Percentiles rank a stretch among this genome's conserved stretches.
Evolutionary conservation across 176 grass and related monocot genomes (phyloP).

Genomic region (Lolium multiflorum): DNA sequence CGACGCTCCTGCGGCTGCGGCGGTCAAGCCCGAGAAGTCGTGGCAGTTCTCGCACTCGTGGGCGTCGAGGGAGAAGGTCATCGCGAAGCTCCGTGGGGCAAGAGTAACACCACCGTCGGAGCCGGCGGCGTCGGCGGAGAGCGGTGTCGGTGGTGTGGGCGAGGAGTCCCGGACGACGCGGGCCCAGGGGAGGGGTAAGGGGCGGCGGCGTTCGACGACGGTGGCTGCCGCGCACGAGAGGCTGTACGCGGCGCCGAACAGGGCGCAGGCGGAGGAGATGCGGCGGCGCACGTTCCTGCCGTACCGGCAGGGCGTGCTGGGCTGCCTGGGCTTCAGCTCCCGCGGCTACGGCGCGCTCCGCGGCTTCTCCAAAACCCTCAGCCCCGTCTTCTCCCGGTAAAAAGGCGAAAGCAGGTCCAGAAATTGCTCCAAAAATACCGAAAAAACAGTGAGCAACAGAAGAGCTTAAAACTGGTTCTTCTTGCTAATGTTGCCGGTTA

Average conservation of each 20-base stretch:
- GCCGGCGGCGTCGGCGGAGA: background rate
- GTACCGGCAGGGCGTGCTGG: conserved; percentile 86
- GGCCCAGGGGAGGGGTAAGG: conserved; percentile 11
- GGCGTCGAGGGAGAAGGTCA: conserved; percentile 59
- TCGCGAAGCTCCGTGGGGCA: conserved; percentile 40
- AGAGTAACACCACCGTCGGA: background rate
- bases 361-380: conserved; percentile 79
- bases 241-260: conserved; percentile 85
- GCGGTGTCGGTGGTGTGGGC: background rate
- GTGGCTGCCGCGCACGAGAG: conserved; percentile 81
- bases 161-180: conserved; percentile 25
- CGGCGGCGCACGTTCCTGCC: conserved; percentile 94
- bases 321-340: conserved; percentile 91
- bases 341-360: conserved; percentile 85
- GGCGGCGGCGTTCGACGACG: conserved; percentile 34
- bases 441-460: background rate
- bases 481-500: background rate
- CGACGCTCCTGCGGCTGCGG: conserved; percentile 34
- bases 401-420: background rate
- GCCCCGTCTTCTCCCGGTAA: conserved; percentile 91
- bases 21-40: conserved; percentile 54
- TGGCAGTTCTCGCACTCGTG: conserved; percentile 74
- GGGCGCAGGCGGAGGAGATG: conserved; percentile 90
- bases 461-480: background rate
- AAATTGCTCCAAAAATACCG: background rate